Base-by-base conservation (phyloP, 78 protist genomes). In the Bodo saltans region DNA sequence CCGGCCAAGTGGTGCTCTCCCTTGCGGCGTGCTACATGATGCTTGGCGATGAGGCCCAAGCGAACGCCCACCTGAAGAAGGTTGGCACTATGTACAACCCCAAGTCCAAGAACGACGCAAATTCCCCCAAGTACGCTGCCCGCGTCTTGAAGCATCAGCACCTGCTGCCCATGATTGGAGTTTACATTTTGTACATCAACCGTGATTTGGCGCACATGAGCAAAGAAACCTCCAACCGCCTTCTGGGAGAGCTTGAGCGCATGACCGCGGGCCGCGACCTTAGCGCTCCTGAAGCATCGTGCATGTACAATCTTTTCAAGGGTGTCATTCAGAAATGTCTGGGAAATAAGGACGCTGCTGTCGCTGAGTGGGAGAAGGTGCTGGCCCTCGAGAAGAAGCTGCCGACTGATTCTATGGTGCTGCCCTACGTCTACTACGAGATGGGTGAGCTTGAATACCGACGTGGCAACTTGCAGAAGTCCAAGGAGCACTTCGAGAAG, bases 361-460 rank as follows among this genome's bases (percentile, higher is more conserved):
- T 33, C 52, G 38, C 26, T 8, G 8, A 33, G 8, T 74, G 79
- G 79, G 11, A 23, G 67, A 29, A 23, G 26, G 11, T 74, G 23
- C 27, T 74, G 60, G 38, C 25, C 27, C 29, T 74, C 60, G 75
- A 12, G 34, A 74, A 74, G 32, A 23, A 40, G 32, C 30, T 74
- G 52, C 37, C 25, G 35, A 21, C 25, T 8, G 79, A 74, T 25
- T 74, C 79, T 8, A 33, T 42, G 67, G 35, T 27, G 25, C 79
- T 74, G 42, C 79, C 79, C 52, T 74, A 27, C 79, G 70, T 33
- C 67, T 30, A 74, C 79, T 74, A 74, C 79, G 79, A 74, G 67
- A 11, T 74, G 79, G 79, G 79, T 11, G 79, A 74, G 67, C 79
- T 74, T 33, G 79, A 74, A 42, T 74, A 27, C 79, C 26, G 79